These are phyloP conservation scores for Guyanaporus albipodus DNA, from an alignment of 768 basidiomycete species.

Conservation along the genomic window DNA sequence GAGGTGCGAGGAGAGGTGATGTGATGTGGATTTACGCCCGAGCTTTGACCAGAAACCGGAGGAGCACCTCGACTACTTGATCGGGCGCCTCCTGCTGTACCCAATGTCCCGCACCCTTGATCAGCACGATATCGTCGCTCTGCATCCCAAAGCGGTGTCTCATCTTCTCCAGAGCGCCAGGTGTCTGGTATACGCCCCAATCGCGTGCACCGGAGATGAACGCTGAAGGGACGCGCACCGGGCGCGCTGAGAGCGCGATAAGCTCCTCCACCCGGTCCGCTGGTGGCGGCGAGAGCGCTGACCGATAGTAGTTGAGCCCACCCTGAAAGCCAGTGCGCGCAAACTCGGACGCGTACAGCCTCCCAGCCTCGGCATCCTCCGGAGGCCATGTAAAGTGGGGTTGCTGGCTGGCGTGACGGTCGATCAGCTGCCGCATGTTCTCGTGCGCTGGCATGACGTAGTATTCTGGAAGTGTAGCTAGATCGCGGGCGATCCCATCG, in stretches of 20 bases:
- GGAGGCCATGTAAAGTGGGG: slow-evolving; percentile 40
- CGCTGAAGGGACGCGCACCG: slow-evolving; percentile 50
- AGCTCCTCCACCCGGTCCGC: slow-evolving; percentile 38
- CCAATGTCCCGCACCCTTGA: slow-evolving; percentile 61
- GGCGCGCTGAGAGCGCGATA: slow-evolving; percentile 42
- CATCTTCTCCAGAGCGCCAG: slow-evolving; percentile 48
- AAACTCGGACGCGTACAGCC: slow-evolving; percentile 48
- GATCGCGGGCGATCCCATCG: slow-evolving; percentile 25
- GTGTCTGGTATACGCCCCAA: slow-evolving; percentile 58
- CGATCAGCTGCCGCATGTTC: slow-evolving; percentile 50
- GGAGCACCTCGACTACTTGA: slow-evolving; percentile 38
- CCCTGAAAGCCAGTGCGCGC: slow-evolving; percentile 57
- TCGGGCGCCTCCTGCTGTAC: slow-evolving; percentile 54
- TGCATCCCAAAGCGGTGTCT: slow-evolving; percentile 29
- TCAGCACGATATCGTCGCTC: slow-evolving; percentile 45
- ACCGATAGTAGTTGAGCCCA: slow-evolving; percentile 56
- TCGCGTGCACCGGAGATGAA: slow-evolving; percentile 54
- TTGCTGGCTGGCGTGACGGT: slow-evolving; percentile 31
- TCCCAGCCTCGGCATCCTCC: slow-evolving; percentile 39
- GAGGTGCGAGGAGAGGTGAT: background rate
- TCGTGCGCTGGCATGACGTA: slow-evolving; percentile 56
- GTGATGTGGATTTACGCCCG: background rate
- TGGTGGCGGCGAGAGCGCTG: slow-evolving; percentile 30
- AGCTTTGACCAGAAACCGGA: slow-evolving; percentile 39
- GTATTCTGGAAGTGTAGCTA: slow-evolving; percentile 50